Evolutionary conservation across 108 stramenopile genomes (phyloP), one percentile per base, ranked within the genome.

Genomic region (Cylindrotheca fusiformis): DNA sequence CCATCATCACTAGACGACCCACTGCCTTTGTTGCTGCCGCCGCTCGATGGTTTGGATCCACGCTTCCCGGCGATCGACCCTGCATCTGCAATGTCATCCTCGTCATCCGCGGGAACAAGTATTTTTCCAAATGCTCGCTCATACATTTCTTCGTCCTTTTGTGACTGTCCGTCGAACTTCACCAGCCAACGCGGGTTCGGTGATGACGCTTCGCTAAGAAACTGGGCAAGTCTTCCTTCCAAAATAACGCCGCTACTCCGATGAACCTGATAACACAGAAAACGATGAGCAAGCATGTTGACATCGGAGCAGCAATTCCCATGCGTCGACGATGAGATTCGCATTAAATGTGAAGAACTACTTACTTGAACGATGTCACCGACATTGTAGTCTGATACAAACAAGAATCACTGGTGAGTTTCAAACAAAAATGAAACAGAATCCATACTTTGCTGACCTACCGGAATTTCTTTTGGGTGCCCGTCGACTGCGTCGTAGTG

Each of bases 61-160:
- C 12, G 19, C 32, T 47, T 10, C 0, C 28, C 17, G 0, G 55
- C 25, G 2, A 4, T 25, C 50, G 60, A 48, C 19, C 21, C 28
- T 21, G 60, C 0, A 20, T 22, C 60, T 8, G 12, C 28, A n/a
- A 32, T 27, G 5, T 68, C 48, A 18, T 71, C 75, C 21, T 64
- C 62, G 18, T 69, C 75, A 14, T 57, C 58, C 10, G 32, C 51
- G 27, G 52, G 52, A 20, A 30, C 5, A 25, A 67, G 36, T 4
- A 68, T 20, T 45, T 72, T 72, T 47, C 76, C 65, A 62, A 81
- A 81, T 4, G 60, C 47, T 21, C 56, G 71, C 60, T 81, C 74
- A 63, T 81, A 76, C 33, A 76, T 49, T 54, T 81, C 79, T 55
- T 81, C 79, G 50, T 81, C 79, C 53, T 81, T 81, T 54, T 63